These are phyloP conservation scores for Pseudogymnoascus sp. DNA, from an alignment of 2,329 filamentous ascomycete species.

Conservation along the genomic window DNA sequence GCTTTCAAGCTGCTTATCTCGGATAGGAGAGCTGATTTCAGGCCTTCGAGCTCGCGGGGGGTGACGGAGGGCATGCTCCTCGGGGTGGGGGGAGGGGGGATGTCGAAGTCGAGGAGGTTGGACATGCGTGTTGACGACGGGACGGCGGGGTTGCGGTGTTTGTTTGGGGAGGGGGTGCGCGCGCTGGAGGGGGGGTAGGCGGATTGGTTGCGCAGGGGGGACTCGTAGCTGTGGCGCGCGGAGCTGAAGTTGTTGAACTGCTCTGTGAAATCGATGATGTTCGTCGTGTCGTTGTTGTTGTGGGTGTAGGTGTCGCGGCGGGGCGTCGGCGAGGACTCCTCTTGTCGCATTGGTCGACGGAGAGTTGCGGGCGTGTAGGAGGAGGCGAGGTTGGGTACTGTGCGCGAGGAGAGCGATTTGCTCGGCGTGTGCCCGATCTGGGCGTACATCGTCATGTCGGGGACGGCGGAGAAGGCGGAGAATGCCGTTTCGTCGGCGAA, in stretches of 20 bases:
- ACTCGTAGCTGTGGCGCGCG: neutral
- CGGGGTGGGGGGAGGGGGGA: conserved; percentile 87
- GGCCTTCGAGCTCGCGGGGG: conserved; percentile 80
- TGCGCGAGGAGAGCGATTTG: conserved; percentile 35
- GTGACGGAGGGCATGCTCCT: conserved; percentile 86
- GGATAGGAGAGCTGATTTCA: conserved; percentile 84
- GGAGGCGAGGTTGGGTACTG: neutral
- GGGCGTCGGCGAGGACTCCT: conserved; percentile 18
- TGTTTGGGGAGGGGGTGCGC: conserved; percentile 7
- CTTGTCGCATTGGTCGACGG: neutral
- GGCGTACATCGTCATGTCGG: conserved; percentile 77
- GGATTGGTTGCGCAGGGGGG: conserved; percentile 13
- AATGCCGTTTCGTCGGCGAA: conserved; percentile 36
- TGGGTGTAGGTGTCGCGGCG: conserved; percentile 23
- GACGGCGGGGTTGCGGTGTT: conserved; percentile 20
- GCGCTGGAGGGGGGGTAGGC: conserved; percentile 9
- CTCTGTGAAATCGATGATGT: conserved; percentile 82
- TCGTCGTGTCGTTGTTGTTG: conserved; percentile 51
- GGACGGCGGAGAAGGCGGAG: conserved; percentile 82
- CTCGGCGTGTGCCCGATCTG: conserved; percentile 59
- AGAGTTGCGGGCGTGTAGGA: neutral
- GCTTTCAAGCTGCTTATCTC: conserved; percentile 94
- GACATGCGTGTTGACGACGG: conserved; percentile 37
- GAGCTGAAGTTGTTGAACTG: conserved; percentile 51
- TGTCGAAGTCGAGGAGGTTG: conserved; percentile 80